Evolutionary conservation across 345 rosid genomes (phyloP), one percentile per base, ranked within the genome.

Genomic region (Chamaenerion angustifolium): DNA sequence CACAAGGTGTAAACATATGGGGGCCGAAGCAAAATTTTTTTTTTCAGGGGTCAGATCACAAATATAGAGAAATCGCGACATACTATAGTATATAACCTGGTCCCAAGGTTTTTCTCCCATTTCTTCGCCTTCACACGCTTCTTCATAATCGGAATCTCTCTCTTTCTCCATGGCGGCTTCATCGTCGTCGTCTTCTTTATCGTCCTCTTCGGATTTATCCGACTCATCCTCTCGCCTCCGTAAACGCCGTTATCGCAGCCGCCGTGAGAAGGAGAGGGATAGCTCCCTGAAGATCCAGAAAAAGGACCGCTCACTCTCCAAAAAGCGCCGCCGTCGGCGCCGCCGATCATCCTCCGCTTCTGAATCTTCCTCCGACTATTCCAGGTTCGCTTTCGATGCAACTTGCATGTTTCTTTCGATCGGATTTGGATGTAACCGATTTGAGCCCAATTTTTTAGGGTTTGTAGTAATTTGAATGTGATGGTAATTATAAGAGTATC

Each of bases 241-340:
- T 45, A 90, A 72, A 8, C 64, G 65, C 43, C 70, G 66, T 12
- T 60, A 58, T 40, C 73, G 75, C 13, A 81, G 74, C 48, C 77
- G 51, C 31, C 55, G 66, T 19, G 55, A 52, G 40, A 43, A 56
- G 49, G 46, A 52, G n/a, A 56, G 14, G 44, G 69, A 57, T 56
- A 85, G 78, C 3, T 65, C 88, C 46, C 88, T 80, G 16, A 87
- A 87, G 76, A 68, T 79, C 54, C 82, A 82, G 11, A 84, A 80
- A 75, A 82, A 67, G 76, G 70, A 71, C 46, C 74, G 70, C 19
- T 71, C 94, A 25, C 50, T 56, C 45, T 49, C 73, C 0, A 87
- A 81, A 64, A 67, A 80, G 8, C 92, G 89, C 53, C 87, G 76
- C 51, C 60, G 87, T 42, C 90, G 54, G 23, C 47, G 61, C 35